These are phyloP conservation scores for Saccharum spontaneum DNA, from an alignment of 176 grass and related monocot species.

Conservation along the genomic window DNA sequence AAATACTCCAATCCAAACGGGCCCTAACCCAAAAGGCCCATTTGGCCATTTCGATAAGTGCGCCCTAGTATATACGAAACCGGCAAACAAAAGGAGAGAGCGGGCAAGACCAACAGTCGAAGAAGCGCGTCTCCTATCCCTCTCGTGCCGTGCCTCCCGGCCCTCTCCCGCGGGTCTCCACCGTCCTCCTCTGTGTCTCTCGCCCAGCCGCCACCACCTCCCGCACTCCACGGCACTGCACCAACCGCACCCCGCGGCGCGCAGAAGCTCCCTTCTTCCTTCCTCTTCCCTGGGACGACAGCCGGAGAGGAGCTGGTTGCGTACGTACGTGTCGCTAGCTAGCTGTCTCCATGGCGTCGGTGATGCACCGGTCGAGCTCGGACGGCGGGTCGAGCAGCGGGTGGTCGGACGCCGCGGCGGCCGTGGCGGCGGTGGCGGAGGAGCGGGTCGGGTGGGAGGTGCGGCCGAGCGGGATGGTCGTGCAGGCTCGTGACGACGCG, in stretches of 20 bases:
- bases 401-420: conserved; percentile 70
- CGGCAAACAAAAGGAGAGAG: neutral
- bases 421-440: conserved; percentile 30
- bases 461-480: conserved; percentile 79
- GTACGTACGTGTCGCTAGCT: neutral
- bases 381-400: conserved; percentile 91
- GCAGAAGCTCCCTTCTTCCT: neutral
- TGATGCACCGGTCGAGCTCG: conserved; percentile 75
- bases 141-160: no score
- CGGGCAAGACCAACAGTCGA: no score
- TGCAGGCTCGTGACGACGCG: conserved; percentile 59
- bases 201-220: neutral
- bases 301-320: neutral
- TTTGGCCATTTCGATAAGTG: neutral
- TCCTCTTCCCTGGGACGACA: no score
- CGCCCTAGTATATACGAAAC: neutral
- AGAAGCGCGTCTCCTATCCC: neutral
- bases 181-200: neutral
- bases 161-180: neutral
- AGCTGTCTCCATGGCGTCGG: conserved; percentile 27
- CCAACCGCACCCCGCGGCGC: neutral
- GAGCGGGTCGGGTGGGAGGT: conserved; percentile 65
- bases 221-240: neutral
- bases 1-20: no score
- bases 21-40: neutral